Evolutionary conservation across 495 filamentous ascomycete species (phyloP), one percentile per base, ranked within the genome.

Genomic region (Penicillium bovifimosum): DNA sequence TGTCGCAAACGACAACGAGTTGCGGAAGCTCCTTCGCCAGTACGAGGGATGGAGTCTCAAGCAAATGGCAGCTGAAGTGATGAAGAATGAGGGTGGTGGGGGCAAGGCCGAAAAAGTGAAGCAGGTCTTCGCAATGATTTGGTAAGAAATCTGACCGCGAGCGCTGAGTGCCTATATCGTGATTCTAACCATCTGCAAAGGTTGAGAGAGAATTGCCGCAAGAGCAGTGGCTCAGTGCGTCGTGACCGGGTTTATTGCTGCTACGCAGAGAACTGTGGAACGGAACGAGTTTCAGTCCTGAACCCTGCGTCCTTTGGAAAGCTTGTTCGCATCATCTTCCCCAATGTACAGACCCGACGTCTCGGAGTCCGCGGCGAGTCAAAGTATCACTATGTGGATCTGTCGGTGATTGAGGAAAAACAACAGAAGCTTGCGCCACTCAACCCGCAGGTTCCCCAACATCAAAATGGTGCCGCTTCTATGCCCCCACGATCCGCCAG

Each of bases 271-370:
- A 82, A 87, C 54, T 98, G 93, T 66, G 90, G 87, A 20, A 95
- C 84, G 6, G 91, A 98, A 59, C 81, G 90, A 61, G 93, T 98
- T 38, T 90, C 90, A 4, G 88, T 95, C 4, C 60, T 98, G 48
- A 98, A 98, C 59, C 91, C 95, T 28, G 93, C 93, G 6, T 96
- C 91, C 6, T 98, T 98, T 72, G 93, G 93, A 29, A 98, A 98
- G 65, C 81, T 97, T 24, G 93, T 98, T 24, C 82, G 95, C 9
- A 91, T 97, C 27, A 88, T 97, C 34, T 98, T 96, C 55, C 92
- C 91, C 1, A 91, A 90, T 39, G 83, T 98, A 14, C 91, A 95
- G 64, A 97, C 93, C 9, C 81, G 93, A 34, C 79, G 93, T 43
- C 77, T 98, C 10, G 93, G 93, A 39, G 90, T 97, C 35, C 84